Evolutionary conservation across 2,329 filamentous ascomycete genomes (phyloP).

Genomic region (Zymoseptoria brevis): DNA sequence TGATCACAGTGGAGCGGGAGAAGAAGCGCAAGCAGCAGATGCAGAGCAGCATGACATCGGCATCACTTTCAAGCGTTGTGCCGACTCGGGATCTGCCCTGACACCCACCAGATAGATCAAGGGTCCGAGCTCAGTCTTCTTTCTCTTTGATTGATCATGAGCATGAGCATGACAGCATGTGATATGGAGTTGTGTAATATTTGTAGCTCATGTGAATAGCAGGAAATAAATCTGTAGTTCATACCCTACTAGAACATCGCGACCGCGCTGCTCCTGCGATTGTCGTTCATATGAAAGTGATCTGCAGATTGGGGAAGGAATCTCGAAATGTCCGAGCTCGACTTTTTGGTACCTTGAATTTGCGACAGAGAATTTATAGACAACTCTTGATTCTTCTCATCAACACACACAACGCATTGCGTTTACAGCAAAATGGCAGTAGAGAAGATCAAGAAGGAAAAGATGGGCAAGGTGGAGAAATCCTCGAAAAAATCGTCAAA

Average conservation of each 20-base stretch:
- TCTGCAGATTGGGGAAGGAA: background rate
- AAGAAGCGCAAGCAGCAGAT: background rate
- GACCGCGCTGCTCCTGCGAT: background rate
- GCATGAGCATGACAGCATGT: background rate
- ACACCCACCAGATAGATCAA: background rate
- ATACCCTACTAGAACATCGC: background rate
- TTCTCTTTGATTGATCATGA: background rate
- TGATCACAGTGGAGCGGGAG: background rate
- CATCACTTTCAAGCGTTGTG: background rate
- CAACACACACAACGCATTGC: background rate
- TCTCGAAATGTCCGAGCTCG: background rate
- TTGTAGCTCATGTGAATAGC: background rate
- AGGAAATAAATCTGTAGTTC: background rate
- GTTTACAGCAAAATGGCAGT: conserved; percentile 5
- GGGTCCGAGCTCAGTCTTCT: background rate
- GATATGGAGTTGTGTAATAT: background rate
- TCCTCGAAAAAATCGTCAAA: conserved; percentile 10
- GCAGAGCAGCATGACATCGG: background rate
- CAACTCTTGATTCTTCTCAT: background rate
- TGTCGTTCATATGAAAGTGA: background rate
- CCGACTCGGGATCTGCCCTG: background rate
- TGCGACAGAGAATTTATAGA: background rate
- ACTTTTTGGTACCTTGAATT: background rate
- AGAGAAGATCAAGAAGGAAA: conserved; percentile 15
- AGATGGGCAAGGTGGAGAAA: conserved; percentile 13